Conservation (phyloP, 192 early-diverging fungal species). For the Gigaspora rosea region DNA sequence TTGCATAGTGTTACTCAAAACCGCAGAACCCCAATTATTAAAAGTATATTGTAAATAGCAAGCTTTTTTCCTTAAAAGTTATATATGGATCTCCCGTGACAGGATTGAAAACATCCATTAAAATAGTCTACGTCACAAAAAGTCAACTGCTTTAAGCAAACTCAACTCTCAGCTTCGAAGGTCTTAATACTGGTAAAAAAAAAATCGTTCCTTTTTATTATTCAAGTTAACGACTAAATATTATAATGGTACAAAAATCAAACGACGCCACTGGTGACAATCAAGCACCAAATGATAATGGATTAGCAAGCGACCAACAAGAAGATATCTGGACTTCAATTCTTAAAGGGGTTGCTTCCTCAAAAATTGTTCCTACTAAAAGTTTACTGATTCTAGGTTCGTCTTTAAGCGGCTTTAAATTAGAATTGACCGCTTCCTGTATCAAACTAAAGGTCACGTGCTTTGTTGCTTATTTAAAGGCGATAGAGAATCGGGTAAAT, state of each 20-base stretch:
- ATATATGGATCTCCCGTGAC: too few species aligned
- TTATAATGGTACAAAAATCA: conserved; percentile 10
- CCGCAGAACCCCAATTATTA: too few species aligned
- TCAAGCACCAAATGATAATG: not conserved
- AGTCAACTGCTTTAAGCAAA: too few species aligned
- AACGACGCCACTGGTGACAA: not conserved
- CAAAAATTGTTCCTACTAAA: conserved; percentile 74
- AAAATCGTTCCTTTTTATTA: not conserved
- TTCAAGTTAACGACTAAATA: not conserved
- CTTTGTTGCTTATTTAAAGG: conserved; percentile 42
- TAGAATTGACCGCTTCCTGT: not conserved
- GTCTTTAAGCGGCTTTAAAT: not conserved
- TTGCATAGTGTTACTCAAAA: too few species aligned
- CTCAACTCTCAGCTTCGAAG: too few species aligned
- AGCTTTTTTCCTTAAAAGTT: too few species aligned
- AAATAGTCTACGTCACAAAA: too few species aligned
- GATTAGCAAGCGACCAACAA: conserved; percentile 9
- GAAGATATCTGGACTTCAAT: conserved; percentile 80
- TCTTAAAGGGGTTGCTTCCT: conserved; percentile 72
- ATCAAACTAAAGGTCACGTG: not conserved
- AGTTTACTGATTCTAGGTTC: conserved; percentile 81
- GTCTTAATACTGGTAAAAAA: too few species aligned
- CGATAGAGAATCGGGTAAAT: conserved; percentile 82
- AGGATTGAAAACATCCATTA: too few species aligned
- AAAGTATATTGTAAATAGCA: too few species aligned